Evolutionary conservation across 371 early-diverging fungal species (phyloP).

Genomic region (Blyttiomyces sp.): DNA sequence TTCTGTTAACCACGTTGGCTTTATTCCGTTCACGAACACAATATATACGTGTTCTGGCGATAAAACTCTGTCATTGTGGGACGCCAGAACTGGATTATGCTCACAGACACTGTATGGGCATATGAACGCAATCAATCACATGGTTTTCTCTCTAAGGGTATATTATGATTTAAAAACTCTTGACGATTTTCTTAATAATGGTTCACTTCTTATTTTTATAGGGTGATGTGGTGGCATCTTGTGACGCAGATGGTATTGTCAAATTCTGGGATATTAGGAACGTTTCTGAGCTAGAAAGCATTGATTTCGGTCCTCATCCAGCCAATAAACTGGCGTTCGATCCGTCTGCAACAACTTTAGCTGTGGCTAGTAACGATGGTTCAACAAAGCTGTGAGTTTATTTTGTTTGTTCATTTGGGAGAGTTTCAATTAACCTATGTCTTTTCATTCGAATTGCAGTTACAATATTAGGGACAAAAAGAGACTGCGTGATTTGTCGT

Average conservation of each 20-base stretch:
- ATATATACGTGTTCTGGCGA: slow-evolving; percentile 48
- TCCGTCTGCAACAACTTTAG: slow-evolving; percentile 35
- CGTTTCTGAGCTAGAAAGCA: slow-evolving; percentile 26
- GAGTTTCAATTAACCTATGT: neutral
- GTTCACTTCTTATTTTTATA: slow-evolving; percentile 4
- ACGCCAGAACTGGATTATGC: slow-evolving; percentile 44
- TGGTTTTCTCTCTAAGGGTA: slow-evolving; percentile 32
- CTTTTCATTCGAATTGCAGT: neutral
- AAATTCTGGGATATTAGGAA: slow-evolving; percentile 49
- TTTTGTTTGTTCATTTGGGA: neutral
- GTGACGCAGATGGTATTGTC: slow-evolving; percentile 47
- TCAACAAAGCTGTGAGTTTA: slow-evolving; percentile 22
- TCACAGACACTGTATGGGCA: slow-evolving; percentile 50
- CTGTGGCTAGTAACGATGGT: slow-evolving; percentile 44
- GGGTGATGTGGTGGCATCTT: slow-evolving; percentile 43
- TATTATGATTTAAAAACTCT: neutral
- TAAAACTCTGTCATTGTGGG: slow-evolving; percentile 51
- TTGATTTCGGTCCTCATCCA: slow-evolving; percentile 39
- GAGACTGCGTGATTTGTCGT: slow-evolving; percentile 18
- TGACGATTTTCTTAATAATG: neutral
- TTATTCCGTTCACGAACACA: slow-evolving; percentile 48
- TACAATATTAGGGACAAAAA: slow-evolving; percentile 10
- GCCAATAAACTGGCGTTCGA: slow-evolving; percentile 46
- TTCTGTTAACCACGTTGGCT: slow-evolving; percentile 48
- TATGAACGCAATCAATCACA: slow-evolving; percentile 44